Evolutionary conservation across 768 basidiomycete species (phyloP).

Genomic region (Kondoa malvinella): DNA sequence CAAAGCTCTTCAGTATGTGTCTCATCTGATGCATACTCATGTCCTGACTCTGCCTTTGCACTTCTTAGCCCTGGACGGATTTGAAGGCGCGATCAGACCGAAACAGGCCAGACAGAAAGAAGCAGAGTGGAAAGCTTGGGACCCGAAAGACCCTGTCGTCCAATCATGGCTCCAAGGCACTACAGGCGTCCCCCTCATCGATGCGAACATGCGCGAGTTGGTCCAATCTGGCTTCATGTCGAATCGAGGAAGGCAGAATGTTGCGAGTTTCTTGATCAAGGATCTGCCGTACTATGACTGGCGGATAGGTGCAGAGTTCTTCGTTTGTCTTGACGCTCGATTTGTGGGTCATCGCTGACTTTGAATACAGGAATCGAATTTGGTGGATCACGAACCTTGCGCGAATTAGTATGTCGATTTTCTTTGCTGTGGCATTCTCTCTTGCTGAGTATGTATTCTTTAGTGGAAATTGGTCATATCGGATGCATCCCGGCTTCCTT

Average conservation of each 20-base stretch:
- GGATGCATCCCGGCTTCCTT: background rate
- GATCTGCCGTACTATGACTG: constrained; percentile 35
- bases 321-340: no score
- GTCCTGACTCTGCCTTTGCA: background rate
- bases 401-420: background rate
- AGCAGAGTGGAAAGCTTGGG: constrained; percentile 25
- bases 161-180: constrained; percentile 1
- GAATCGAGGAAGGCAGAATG: constrained; percentile 38
- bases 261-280: constrained; percentile 36
- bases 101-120: constrained; percentile 24
- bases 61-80: constrained; percentile 33
- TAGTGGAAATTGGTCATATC: constrained; percentile 18
- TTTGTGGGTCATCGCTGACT: no score
- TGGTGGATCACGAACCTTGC: constrained; percentile 32
- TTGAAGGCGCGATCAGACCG: constrained; percentile 30
- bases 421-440: background rate
- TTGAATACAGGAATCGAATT: constrained; percentile 34
- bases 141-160: constrained; percentile 24
- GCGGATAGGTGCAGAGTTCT: constrained; percentile 38
- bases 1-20: constrained; percentile 26
- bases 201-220: constrained; percentile 34
- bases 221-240: constrained; percentile 33
- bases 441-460: background rate
- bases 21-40: no score
- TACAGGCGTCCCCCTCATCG: constrained; percentile 13